These are phyloP conservation scores for Alternaria novae-zelandiae DNA, from an alignment of 2,329 filamentous ascomycete species.

Conservation along the genomic window DNA sequence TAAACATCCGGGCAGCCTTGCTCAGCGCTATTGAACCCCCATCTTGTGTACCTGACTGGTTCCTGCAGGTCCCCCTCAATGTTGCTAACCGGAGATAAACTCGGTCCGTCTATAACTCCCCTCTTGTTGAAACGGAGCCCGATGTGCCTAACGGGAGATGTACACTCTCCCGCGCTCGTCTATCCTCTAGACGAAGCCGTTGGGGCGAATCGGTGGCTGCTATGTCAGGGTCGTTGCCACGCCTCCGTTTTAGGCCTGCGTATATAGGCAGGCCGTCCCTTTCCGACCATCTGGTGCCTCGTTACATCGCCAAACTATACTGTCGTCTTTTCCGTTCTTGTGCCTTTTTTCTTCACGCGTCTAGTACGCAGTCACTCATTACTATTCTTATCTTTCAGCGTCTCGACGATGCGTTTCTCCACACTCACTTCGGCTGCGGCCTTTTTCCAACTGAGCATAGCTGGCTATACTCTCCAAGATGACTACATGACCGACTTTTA, in stretches of 20 bases:
- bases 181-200: slow-evolving; percentile 8
- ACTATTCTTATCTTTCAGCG: slow-evolving; percentile 21
- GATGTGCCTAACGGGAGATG: slow-evolving; percentile 19
- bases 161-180: slow-evolving; percentile 14
- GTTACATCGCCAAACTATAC: slow-evolving; percentile 22
- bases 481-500: slow-evolving; percentile 55
- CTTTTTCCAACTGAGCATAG: slow-evolving; percentile 46
- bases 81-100: slow-evolving; percentile 25
- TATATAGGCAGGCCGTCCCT: slow-evolving; percentile 34
- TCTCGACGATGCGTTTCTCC: slow-evolving; percentile 46
- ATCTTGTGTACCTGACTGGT: slow-evolving; percentile 19
- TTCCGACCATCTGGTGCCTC: slow-evolving; percentile 11
- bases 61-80: slow-evolving; percentile 24
- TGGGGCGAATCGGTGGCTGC: slow-evolving; percentile 19
- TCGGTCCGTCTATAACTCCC: slow-evolving; percentile 11
- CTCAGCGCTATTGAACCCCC: slow-evolving; percentile 19
- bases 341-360: slow-evolving; percentile 35
- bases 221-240: slow-evolving; percentile 12
- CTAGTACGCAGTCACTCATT: slow-evolving; percentile 45
- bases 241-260: slow-evolving; percentile 3
- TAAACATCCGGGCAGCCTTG: slow-evolving; percentile 26
- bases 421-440: slow-evolving; percentile 43
- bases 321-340: slow-evolving; percentile 25
- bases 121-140: slow-evolving; percentile 31
- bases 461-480: slow-evolving; percentile 50